Evolutionary conservation across 2,329 filamentous ascomycete genomes (phyloP).

Genomic region (Cordyceps militaris): DNA sequence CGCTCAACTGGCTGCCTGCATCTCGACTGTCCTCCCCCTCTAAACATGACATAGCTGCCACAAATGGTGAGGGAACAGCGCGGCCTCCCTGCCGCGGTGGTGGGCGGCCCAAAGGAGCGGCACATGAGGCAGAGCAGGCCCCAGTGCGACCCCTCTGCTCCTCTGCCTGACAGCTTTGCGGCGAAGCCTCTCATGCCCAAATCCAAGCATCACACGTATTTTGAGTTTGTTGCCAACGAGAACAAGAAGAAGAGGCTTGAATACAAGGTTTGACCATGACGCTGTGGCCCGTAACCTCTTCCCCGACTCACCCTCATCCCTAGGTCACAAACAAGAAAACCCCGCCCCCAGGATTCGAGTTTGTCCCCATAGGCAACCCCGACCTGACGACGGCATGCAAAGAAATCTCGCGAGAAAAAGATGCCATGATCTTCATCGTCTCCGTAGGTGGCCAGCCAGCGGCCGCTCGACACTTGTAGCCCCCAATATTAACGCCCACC

Average conservation of each 20-base stretch:
- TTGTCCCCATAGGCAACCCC: constrained; percentile 56
- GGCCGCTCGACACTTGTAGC: constrained; percentile 8
- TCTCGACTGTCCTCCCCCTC: background rate
- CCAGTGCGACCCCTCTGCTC: constrained; percentile 27
- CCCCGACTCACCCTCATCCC: constrained; percentile 18
- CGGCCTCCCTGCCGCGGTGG: constrained; percentile 24
- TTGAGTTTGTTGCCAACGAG: constrained; percentile 57
- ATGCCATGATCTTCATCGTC: constrained; percentile 60
- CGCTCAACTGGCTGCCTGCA: constrained; percentile 3
- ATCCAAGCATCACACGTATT: constrained; percentile 54
- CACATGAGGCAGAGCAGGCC: constrained; percentile 27
- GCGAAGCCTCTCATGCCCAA: constrained; percentile 35
- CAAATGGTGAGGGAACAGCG: constrained; percentile 33
- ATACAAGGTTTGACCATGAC: constrained; percentile 40
- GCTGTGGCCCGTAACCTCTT: background rate
- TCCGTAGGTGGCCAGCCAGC: constrained; percentile 29
- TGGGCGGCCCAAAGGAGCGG: constrained; percentile 29
- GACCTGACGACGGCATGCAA: constrained; percentile 55
- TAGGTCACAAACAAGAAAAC: constrained; percentile 45
- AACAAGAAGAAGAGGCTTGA: constrained; percentile 60
- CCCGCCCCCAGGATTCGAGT: constrained; percentile 55
- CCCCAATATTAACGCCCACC: background rate
- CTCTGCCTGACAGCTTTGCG: constrained; percentile 29
- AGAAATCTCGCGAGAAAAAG: constrained; percentile 54
- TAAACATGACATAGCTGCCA: constrained; percentile 15